These are phyloP conservation scores for Pseudogymnoascus sp. DNA, from an alignment of 2,329 filamentous ascomycete genomes.

Conservation along the genomic window DNA sequence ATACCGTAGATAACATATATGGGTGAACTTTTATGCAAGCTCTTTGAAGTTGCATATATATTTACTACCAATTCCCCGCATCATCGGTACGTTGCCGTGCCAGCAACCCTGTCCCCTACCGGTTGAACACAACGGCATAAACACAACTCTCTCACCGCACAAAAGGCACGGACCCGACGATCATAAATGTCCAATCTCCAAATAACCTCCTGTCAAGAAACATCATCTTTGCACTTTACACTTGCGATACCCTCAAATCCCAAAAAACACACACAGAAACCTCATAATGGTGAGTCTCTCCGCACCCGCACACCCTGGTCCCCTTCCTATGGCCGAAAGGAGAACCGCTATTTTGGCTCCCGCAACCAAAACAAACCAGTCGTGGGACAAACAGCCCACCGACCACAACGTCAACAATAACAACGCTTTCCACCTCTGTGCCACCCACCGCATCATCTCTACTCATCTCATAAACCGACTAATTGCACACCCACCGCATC, in stretches of 20 bases:
- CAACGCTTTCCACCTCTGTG: background rate
- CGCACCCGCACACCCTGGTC: background rate
- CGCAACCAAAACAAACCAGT: slow-evolving; percentile 1
- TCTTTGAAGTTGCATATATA: background rate
- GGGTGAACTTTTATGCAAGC: background rate
- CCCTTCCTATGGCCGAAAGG: background rate
- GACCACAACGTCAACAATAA: background rate
- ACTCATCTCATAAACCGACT: background rate
- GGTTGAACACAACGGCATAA: slow-evolving; percentile 5
- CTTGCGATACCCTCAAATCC: background rate
- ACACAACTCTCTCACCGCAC: slow-evolving; percentile 5
- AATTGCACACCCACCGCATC: background rate
- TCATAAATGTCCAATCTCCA: slow-evolving; percentile 3
- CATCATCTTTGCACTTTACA: background rate
- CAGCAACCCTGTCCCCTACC: slow-evolving; percentile 1
- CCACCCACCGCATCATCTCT: background rate
- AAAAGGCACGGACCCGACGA: slow-evolving; percentile 4
- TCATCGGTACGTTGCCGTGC: background rate
- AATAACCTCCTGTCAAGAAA: slow-evolving; percentile 1
- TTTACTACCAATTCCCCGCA: background rate
- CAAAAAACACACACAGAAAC: background rate
- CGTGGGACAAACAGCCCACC: background rate
- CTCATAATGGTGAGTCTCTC: background rate
- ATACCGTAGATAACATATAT: background rate
- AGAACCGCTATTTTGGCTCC: slow-evolving; percentile 1